Evolutionary conservation across 805 yeast species (phyloP).

Genomic region (Clavispora vitiphila): DNA sequence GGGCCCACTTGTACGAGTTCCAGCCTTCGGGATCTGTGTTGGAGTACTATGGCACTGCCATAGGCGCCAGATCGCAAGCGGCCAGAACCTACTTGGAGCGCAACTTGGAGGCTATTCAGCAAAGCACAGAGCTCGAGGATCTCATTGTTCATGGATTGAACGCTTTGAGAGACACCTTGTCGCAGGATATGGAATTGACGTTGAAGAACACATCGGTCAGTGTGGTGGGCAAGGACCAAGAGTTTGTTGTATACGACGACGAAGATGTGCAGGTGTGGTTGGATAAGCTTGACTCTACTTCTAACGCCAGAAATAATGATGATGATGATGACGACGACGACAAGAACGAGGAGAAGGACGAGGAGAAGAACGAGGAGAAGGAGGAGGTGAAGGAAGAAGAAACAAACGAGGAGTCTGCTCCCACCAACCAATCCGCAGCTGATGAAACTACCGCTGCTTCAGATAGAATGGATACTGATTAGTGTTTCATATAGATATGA

Average conservation of each 20-base stretch:
- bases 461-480: slow-evolving; percentile 41
- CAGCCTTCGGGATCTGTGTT: slow-evolving; percentile 92
- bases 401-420: slow-evolving; percentile 1
- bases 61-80: slow-evolving; percentile 98
- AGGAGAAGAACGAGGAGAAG: too few species aligned
- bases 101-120: slow-evolving; percentile 62
- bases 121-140: slow-evolving; percentile 58
- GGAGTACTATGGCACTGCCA: slow-evolving; percentile 90
- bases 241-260: slow-evolving; percentile 78
- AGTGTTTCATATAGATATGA: slow-evolving; percentile 3
- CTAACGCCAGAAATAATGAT: slow-evolving; percentile 51
- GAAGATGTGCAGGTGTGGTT: slow-evolving; percentile 84
- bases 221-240: slow-evolving; percentile 77
- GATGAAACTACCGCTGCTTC: slow-evolving; percentile 14
- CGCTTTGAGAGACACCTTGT: slow-evolving; percentile 88
- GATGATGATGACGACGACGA: slow-evolving; percentile 30
- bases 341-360: slow-evolving; percentile 11
- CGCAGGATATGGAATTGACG: slow-evolving; percentile 90
- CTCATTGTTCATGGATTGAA: slow-evolving; percentile 81
- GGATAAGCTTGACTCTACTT: slow-evolving; percentile 62
- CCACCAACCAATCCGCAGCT: too few species aligned
- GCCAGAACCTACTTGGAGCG: slow-evolving; percentile 95
- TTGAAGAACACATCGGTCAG: slow-evolving; percentile 84
- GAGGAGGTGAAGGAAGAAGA: slow-evolving; percentile 4
- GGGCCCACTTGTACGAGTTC: slow-evolving; percentile 91